phyloP scores from a whole-genome alignment of 2,329 filamentous ascomycete genomes.

The Ceratocystis colombiana region DNA sequence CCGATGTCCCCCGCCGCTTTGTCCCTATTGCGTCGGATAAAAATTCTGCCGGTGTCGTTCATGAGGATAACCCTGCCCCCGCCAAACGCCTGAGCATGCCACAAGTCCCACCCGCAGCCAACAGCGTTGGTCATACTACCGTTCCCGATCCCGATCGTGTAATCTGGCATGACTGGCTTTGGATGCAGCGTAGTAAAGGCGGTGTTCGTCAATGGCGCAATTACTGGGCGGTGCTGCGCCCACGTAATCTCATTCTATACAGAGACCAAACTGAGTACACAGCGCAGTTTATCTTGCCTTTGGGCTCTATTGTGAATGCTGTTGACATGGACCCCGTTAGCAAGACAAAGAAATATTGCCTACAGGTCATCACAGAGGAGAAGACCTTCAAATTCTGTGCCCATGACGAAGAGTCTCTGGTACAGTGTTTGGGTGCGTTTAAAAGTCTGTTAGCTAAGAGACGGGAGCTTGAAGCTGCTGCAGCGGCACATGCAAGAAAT shows the following conservation, averaged over 20 bases:
- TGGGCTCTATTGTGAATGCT: slow-evolving; percentile 72
- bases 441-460: slow-evolving; percentile 73
- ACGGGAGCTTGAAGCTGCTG: slow-evolving; percentile 44
- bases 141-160: slow-evolving; percentile 71
- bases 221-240: slow-evolving; percentile 82
- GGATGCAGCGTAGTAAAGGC: slow-evolving; percentile 69
- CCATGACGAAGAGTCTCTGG: slow-evolving; percentile 67
- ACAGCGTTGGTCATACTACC: slow-evolving; percentile 28
- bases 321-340: slow-evolving; percentile 87
- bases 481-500: slow-evolving; percentile 4
- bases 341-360: slow-evolving; percentile 71
- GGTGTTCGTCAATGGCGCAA: slow-evolving; percentile 91
- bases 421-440: slow-evolving; percentile 78
- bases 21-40: slow-evolving; percentile 36
- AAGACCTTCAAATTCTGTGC: slow-evolving; percentile 71
- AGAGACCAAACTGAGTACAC: slow-evolving; percentile 89
- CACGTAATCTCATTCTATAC: slow-evolving; percentile 77
- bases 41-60: slow-evolving; percentile 35
- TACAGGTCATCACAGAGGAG: slow-evolving; percentile 91
- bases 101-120: not conserved
- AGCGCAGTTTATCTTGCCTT: slow-evolving; percentile 68
- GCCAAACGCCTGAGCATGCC: slow-evolving; percentile 16
- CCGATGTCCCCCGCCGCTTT: slow-evolving; percentile 38
- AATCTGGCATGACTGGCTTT: slow-evolving; percentile 87
- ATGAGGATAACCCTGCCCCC: slow-evolving; percentile 27